A percentile compares a stretch with the other conserved stretches of the same genome.
These are phyloP conservation scores for Exserohilum rostratum DNA, from an alignment of 2,329 filamentous ascomycete species.

Conservation along the genomic window DNA sequence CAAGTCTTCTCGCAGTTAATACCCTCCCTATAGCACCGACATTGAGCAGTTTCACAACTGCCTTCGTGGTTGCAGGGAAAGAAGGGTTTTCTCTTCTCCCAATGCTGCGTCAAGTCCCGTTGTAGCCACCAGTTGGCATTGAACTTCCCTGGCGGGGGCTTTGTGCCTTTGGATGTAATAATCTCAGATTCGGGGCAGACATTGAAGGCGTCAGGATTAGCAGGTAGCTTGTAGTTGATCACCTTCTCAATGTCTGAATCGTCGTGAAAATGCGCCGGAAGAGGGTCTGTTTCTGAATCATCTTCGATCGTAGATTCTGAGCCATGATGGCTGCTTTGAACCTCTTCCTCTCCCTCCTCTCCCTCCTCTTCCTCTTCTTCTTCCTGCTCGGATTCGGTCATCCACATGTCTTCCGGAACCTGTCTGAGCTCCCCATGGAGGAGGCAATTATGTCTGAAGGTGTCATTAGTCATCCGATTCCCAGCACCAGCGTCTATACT, in stretches of 20 bases:
- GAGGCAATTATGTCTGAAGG: slow-evolving; percentile 44
- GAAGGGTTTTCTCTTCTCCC: slow-evolving; percentile 63
- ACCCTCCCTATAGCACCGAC: slow-evolving; percentile 65
- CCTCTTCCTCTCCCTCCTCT: slow-evolving; percentile 10
- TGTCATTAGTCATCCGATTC: slow-evolving; percentile 2
- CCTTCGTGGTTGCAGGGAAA: slow-evolving; percentile 74
- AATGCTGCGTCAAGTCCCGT: slow-evolving; percentile 57
- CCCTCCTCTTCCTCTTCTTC: too few relatives aligned
- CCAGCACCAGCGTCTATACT: slow-evolving; percentile 8
- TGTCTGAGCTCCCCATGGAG: slow-evolving; percentile 52
- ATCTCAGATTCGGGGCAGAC: slow-evolving; percentile 4
- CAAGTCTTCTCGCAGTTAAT: slow-evolving; percentile 78
- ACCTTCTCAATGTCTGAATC: slow-evolving; percentile 32
- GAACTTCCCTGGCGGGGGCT: slow-evolving; percentile 20
- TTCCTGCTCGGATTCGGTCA: slow-evolving; percentile 6
- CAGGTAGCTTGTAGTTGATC: slow-evolving; percentile 32
- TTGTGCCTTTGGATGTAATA: neutral
- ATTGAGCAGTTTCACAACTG: slow-evolving; percentile 63
- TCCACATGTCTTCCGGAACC: slow-evolving; percentile 19
- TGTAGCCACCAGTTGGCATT: slow-evolving; percentile 26
- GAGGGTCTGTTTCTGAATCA: neutral
- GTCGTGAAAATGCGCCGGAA: slow-evolving; percentile 18
- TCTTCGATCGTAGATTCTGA: slow-evolving; percentile 2
- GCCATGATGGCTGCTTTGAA: slow-evolving; percentile 3
- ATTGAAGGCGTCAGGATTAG: slow-evolving; percentile 23